Percentiles rank a stretch among this genome's conserved stretches.
phyloP scores from a whole-genome alignment of 306 rosid genomes.

The Prunus kanzakura region DNA sequence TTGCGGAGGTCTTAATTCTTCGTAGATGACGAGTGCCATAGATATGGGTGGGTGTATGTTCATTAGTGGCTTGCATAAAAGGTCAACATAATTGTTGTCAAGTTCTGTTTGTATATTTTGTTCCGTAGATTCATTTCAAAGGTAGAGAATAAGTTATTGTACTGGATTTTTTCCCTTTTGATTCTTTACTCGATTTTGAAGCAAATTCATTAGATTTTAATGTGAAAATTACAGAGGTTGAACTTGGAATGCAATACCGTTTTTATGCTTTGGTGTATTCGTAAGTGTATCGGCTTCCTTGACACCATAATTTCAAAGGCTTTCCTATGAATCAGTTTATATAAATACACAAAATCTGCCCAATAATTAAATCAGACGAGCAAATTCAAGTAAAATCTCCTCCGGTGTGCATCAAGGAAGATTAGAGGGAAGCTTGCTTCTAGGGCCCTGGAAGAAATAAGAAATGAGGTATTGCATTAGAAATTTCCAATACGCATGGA shows the following conservation, averaged over 20 bases:
- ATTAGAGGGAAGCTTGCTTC: no score
- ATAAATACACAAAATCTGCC: no score
- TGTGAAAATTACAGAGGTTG: background rate
- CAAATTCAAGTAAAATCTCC: no score
- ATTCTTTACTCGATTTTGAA: background rate
- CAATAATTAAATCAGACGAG: no score
- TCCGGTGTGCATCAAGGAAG: no score
- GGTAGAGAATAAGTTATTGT: background rate
- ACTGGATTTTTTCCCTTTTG: background rate
- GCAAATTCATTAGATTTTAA: background rate
- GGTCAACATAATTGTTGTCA: constrained; percentile 6
- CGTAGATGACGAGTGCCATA: background rate
- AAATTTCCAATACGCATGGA: background rate
- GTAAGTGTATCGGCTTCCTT: no score
- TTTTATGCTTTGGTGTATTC: background rate
- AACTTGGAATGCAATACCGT: background rate
- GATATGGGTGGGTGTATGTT: background rate
- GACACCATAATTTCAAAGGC: no score
- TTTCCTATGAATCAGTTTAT: no score
- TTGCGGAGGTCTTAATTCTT: background rate
- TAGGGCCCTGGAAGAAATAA: no score
- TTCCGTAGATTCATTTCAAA: background rate
- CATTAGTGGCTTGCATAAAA: background rate
- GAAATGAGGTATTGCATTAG: background rate
- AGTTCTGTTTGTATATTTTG: background rate